Percentiles rank a stretch among this genome's conserved stretches.
Evolutionary conservation across 108 stramenopile genomes (phyloP).

Genomic region (Cylindrotheca closterium): DNA sequence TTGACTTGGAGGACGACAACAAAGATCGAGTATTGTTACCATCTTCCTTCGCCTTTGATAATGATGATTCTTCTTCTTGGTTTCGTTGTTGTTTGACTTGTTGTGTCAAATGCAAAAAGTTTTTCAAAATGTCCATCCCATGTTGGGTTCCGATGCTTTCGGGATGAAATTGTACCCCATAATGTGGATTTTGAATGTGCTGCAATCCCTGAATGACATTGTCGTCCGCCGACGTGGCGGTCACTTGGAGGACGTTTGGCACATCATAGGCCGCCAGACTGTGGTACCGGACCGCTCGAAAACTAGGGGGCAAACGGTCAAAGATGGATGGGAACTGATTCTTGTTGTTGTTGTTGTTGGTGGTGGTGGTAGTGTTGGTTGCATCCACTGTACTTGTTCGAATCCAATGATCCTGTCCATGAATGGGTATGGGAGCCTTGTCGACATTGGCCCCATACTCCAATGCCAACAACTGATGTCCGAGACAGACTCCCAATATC

Average conservation of each 20-base stretch:
- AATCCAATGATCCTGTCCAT: constrained; percentile 81
- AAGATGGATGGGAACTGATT: constrained; percentile 27
- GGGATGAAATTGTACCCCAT: constrained; percentile 96
- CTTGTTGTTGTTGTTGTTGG: not conserved
- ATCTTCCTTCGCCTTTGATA: constrained; percentile 2
- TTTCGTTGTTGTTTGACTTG: constrained; percentile 11
- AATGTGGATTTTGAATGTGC: constrained; percentile 76
- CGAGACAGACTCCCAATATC: constrained; percentile 91
- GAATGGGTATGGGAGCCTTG: constrained; percentile 67
- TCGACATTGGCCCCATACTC: constrained; percentile 57
- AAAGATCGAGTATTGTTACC: not conserved
- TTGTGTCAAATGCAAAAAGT: constrained; percentile 67
- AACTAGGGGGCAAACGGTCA: constrained; percentile 31
- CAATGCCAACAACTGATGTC: constrained; percentile 88
- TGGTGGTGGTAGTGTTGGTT: not conserved
- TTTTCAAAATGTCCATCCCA: constrained; percentile 54
- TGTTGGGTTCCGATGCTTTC: constrained; percentile 87
- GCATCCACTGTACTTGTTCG: not conserved
- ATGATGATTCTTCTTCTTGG: not conserved
- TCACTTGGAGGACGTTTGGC: constrained; percentile 15
- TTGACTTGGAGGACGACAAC: not conserved
- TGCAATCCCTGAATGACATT: constrained; percentile 77
- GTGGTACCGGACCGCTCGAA: constrained; percentile 93
- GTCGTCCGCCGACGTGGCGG: constrained; percentile 21
- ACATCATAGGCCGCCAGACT: constrained; percentile 63